Base-by-base conservation (phyloP, 805 yeast species). In the Zygoascus ofunaensis region DNA sequence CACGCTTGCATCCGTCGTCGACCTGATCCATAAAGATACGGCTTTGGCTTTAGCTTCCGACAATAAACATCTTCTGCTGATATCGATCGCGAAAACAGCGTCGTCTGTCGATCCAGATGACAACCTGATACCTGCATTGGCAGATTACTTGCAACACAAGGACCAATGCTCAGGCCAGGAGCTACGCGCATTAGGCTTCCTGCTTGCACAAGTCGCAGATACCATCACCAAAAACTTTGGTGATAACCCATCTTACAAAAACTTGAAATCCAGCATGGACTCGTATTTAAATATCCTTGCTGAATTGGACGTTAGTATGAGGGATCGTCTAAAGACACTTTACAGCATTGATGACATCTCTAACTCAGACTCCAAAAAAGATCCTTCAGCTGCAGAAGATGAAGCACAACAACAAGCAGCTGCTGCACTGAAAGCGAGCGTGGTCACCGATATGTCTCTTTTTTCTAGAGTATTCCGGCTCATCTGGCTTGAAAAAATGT, bases 401-500 rank as follows among this genome's bases (percentile, higher is more conserved):
- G 23, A 36, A 36, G 17, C 37, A 12, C 7, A 34, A 7, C 7
- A n/a, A 12, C 37, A 34, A 34, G 17, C 14, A 34, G 12, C 7
- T 12, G 8, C 21, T 10, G 23, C 17, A 15, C n/a, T 5, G 8
- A 18, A 36, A 15, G 24, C 12, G 10, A 26, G 7, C 10, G 30
- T 26, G 12, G 10, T 8, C 10, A 12, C 30, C 7, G 30, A 26
- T 8, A 7, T 26, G 12, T 12, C 30, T 8, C 12, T 12, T 8
- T 26, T 46, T 7, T 43, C 56, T 20, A 28, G 58, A 18, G 54
- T 46, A 3, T 54, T 44, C 24, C 43, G 56, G 23, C 41, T 55
- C 37, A 23, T 49, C 4, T 48, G 55, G 52, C 51, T 55, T 12
- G 59, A 55, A 19, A 49, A 51, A n/a, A 35, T 48, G 24, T 42